Percentiles rank a stretch among this genome's conserved stretches.
Conservation (phyloP, 1,139 yeast genomes). For the Hansenula anomala region DNA sequence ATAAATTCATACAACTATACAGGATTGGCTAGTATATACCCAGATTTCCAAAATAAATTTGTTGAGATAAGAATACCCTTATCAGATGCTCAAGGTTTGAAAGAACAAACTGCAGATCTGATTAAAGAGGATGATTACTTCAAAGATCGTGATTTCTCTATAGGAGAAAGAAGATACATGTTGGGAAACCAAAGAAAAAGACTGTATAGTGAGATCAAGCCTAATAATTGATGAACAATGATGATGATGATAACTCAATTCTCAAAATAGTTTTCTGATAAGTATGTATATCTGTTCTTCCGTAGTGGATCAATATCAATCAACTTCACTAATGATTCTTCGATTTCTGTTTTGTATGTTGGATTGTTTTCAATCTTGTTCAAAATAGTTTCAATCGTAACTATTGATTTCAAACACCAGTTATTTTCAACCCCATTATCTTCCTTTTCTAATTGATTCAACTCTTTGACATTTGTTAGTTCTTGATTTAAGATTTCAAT, state of each 20-base stretch:
- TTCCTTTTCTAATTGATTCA: constrained; percentile 60
- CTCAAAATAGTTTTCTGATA: not conserved
- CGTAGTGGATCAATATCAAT: constrained; percentile 67
- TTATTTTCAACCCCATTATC: constrained; percentile 52
- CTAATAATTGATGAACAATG: not conserved
- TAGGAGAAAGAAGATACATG: constrained; percentile 47
- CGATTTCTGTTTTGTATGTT: constrained; percentile 18
- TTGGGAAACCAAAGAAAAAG: constrained; percentile 45
- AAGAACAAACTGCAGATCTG: constrained; percentile 16
- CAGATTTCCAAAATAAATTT: constrained; percentile 32
- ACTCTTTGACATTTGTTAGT: constrained; percentile 37
- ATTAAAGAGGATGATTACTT: constrained; percentile 26
- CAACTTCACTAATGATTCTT: constrained; percentile 36
- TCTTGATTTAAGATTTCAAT: constrained; percentile 35
- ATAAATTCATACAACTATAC: constrained; percentile 44
- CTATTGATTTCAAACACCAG: constrained; percentile 63
- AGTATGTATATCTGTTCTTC: constrained; percentile 43
- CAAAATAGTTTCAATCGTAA: constrained; percentile 35
- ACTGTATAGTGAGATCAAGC: constrained; percentile 23
- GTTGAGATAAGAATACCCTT: constrained; percentile 45
- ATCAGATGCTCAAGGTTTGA: constrained; percentile 39
- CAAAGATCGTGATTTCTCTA: constrained; percentile 24
- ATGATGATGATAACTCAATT: not conserved
- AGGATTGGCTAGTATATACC: constrained; percentile 28
- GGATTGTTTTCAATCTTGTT: constrained; percentile 5